Evolutionary conservation across 495 filamentous ascomycete genomes (phyloP).

Genomic region (Hyaloscypha hepaticicola): DNA sequence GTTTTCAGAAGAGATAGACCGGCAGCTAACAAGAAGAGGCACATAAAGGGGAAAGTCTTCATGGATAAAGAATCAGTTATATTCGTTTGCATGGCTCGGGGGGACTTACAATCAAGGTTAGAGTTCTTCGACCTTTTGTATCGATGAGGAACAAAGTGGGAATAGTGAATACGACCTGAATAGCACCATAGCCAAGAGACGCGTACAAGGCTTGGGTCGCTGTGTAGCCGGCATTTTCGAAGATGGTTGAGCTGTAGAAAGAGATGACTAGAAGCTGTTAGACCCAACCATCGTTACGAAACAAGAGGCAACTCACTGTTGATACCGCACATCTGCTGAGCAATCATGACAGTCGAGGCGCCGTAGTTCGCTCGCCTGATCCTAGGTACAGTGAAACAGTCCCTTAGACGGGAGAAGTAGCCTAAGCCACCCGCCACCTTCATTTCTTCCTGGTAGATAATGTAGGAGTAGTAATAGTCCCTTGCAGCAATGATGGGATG

Average conservation of each 20-base stretch:
- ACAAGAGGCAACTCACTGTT: slow-evolving; percentile 46
- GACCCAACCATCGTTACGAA: neutral
- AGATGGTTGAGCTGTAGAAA: slow-evolving; percentile 79
- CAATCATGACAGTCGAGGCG: slow-evolving; percentile 68
- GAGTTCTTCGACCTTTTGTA: slow-evolving; percentile 71
- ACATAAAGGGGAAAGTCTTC: slow-evolving; percentile 77
- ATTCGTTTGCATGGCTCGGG: slow-evolving; percentile 35
- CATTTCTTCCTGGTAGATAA: slow-evolving; percentile 46
- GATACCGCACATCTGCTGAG: slow-evolving; percentile 75
- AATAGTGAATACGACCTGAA: slow-evolving; percentile 83
- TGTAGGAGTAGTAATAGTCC: slow-evolving; percentile 73
- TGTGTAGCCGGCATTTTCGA: slow-evolving; percentile 58
- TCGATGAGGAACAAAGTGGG: slow-evolving; percentile 84
- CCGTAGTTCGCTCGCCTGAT: slow-evolving; percentile 57
- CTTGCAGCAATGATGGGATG: slow-evolving; percentile 68
- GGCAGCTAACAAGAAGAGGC: slow-evolving; percentile 67
- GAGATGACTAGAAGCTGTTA: slow-evolving; percentile 52
- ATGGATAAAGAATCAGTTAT: slow-evolving; percentile 44
- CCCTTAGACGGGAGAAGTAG: slow-evolving; percentile 52
- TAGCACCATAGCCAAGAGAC: slow-evolving; percentile 64
- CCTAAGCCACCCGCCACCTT: slow-evolving; percentile 42
- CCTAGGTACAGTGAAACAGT: slow-evolving; percentile 60
- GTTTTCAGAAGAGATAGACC: slow-evolving; percentile 72
- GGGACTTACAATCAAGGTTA: slow-evolving; percentile 23
- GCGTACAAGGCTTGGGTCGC: slow-evolving; percentile 55